Conservation (phyloP, 2,329 filamentous ascomycete genomes). For the Parastagonospora avenae region DNA sequence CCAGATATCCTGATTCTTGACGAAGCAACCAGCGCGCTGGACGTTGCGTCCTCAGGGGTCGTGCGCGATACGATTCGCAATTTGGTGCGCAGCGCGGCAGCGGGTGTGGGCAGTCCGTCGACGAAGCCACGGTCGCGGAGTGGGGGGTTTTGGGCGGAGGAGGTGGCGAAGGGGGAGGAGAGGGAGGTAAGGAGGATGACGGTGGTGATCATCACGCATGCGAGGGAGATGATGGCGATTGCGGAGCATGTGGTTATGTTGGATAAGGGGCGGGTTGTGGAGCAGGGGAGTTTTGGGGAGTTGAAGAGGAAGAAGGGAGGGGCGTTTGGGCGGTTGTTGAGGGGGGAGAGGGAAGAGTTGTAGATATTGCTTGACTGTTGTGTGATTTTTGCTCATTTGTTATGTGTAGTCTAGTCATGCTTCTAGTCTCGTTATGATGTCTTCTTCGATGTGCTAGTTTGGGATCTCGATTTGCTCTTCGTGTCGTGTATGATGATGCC, state of each 20-base stretch:
- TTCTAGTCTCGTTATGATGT: neutral
- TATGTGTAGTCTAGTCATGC: neutral
- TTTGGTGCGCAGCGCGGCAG: constrained; percentile 49
- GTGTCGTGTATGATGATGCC: constrained; percentile 76
- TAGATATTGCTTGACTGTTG: neutral
- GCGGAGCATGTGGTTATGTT: constrained; percentile 74
- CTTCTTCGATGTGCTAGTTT: constrained; percentile 4
- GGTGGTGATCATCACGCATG: constrained; percentile 82
- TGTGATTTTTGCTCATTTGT: neutral
- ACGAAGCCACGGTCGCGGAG: constrained; percentile 1
- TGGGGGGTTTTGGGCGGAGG: constrained; percentile 18
- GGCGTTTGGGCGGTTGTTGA: constrained; percentile 45
- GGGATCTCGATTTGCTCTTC: constrained; percentile 10
- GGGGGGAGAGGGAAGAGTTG: constrained; percentile 36
- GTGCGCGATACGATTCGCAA: constrained; percentile 67
- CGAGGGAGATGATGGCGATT: constrained; percentile 82
- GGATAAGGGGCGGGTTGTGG: constrained; percentile 69
- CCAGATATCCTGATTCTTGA: constrained; percentile 80
- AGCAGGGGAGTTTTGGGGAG: constrained; percentile 69
- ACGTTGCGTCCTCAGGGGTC: constrained; percentile 67
- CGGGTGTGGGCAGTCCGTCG: neutral
- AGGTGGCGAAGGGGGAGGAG: constrained; percentile 19
- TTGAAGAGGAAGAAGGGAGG: constrained; percentile 50
- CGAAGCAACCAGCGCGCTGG: constrained; percentile 83
- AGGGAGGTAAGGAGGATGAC: constrained; percentile 58